Evolutionary conservation across 140 eudicot genomes (phyloP).

Genomic region (Erigeron philadelphicus): DNA sequence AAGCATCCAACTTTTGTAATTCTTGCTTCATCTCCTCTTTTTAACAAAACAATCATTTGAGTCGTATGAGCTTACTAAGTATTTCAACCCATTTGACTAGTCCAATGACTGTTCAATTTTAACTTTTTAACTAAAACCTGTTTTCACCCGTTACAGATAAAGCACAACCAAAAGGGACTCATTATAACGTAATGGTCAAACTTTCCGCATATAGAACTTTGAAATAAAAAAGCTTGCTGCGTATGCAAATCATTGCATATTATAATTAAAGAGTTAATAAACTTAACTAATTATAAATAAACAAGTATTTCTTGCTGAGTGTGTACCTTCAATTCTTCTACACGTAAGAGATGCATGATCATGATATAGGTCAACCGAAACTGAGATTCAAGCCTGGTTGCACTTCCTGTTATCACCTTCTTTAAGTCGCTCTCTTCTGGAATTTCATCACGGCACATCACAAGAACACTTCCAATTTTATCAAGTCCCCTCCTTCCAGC

Average conservation of each 20-base stretch:
- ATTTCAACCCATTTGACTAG: background rate
- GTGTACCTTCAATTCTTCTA: conserved; percentile 91
- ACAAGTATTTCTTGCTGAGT: background rate
- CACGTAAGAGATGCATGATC: conserved; percentile 98
- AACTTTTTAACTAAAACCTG: background rate
- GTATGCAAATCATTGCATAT: background rate
- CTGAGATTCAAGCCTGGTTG: conserved; percentile 90
- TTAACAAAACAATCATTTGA: no score
- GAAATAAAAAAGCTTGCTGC: background rate
- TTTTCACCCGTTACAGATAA: no score
- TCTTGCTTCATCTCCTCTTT: no score
- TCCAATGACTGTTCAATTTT: background rate
- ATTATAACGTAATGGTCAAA: no score
- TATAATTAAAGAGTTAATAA: background rate
- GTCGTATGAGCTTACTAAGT: no score
- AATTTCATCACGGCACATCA: conserved; percentile 96
- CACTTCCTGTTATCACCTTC: conserved; percentile 75
- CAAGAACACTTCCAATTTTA: conserved; percentile 79
- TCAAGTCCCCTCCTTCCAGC: conserved; percentile 99
- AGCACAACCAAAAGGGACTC: no score
- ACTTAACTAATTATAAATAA: background rate
- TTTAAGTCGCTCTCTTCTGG: conserved; percentile 71
- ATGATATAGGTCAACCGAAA: conserved; percentile 92
- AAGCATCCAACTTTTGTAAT: no score
- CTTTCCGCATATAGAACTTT: no score